These are phyloP conservation scores for Ormosia semicastrata DNA, from an alignment of 306 rosid genomes.

Conservation along the genomic window DNA sequence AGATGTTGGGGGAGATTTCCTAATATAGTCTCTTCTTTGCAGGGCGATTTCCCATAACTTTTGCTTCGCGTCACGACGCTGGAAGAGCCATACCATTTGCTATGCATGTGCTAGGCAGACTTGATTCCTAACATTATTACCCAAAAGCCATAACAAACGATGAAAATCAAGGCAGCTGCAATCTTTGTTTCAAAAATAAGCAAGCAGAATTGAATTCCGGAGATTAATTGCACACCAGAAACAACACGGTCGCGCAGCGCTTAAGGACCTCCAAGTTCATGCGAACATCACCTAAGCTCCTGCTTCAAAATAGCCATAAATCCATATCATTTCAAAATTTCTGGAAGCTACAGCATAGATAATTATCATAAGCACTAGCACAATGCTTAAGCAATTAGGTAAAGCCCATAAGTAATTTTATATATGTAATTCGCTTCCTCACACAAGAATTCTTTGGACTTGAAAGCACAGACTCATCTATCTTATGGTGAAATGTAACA, in stretches of 20 bases:
- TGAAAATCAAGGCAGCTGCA: background rate
- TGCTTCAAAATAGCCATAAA: conserved; percentile 23
- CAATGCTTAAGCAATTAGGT: background rate
- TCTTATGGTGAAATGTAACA: too few species aligned
- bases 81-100: conserved; percentile 52
- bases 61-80: conserved; percentile 64
- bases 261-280: conserved; percentile 97
- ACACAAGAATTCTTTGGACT: too few species aligned
- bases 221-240: conserved; percentile 56
- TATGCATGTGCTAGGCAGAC: conserved; percentile 61
- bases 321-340: background rate
- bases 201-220: background rate
- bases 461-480: too few species aligned
- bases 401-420: too few species aligned
- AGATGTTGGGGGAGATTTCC: conserved; percentile 62
- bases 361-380: background rate
- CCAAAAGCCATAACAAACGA: conserved; percentile 8
- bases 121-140: conserved; percentile 60
- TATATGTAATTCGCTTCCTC: conserved; percentile 7
- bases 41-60: conserved; percentile 59
- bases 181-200: background rate
- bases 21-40: conserved; percentile 54
- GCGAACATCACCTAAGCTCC: conserved; percentile 98
- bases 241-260: conserved; percentile 88
- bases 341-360: background rate